Base-by-base conservation (phyloP, 225 moss, liverwort and hornwort species). In the Antitrichia curtipendula region DNA sequence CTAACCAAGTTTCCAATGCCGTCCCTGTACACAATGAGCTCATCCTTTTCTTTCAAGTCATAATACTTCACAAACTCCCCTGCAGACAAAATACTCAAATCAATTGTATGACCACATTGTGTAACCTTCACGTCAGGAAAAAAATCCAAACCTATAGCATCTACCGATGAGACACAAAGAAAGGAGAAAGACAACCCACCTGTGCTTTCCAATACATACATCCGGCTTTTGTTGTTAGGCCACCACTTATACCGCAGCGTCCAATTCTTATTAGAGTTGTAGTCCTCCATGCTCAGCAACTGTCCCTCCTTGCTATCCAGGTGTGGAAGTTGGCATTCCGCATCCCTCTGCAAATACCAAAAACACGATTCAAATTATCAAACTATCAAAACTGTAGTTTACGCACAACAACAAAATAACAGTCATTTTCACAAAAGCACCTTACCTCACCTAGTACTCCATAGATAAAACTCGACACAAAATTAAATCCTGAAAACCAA, bases 211-310 rank as follows among this genome's bases (percentile, higher is more conserved):
- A 98, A 73, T 10, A 98, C 90, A 76, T 98, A 98, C 97, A 98
- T 96, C 69, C 97, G 95, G n/a, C 95, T 96, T 89, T 98, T 96
- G 81, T 98, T 98, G 73, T 98, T 98, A 58, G 97, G 97, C 97
- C 97, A 98, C 90, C 93, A 97, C 95, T 96, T 94, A 34, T 96
- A 98, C 57, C 96, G 93, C 13, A 98, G 76, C 22, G 81, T 93
- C 96, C 96, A 92, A 65, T 87, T 90, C 75, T 93, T 95, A 57
- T 94, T 95, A 84, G 97, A 95, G 92, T 96, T 94, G 92, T 94
- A 98, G 90, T 98, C 97, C 90, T 98, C 97, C 92, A 96, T 91
- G 69, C 66, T 78, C 61, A 98, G 72, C 71, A 91, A 81, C 82
- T 91, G 90, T n/a, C 95, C 96, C 75, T 98, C 95, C 89, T 95